phyloP scores from a whole-genome alignment of 148 eudicot species.

The Polygonum maritimum region DNA sequence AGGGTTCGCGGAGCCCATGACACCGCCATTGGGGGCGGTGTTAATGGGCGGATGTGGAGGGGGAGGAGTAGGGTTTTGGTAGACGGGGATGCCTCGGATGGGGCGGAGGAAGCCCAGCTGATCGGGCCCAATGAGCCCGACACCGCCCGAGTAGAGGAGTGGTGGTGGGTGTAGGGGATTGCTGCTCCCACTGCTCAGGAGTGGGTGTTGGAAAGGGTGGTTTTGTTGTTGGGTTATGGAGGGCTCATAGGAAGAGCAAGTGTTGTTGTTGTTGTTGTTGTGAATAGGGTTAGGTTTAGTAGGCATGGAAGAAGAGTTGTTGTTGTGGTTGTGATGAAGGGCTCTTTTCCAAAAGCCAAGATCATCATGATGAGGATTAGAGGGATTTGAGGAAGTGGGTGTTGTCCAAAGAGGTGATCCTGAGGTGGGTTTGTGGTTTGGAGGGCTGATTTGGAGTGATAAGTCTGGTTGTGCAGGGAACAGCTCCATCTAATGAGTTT shows the following conservation, averaged over 20 bases:
- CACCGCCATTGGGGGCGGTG: constrained; percentile 5
- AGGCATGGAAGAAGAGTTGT: background rate
- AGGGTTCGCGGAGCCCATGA: background rate
- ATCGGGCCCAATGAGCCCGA: constrained; percentile 16
- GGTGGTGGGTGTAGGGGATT: background rate
- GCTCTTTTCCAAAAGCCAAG: constrained; percentile 14
- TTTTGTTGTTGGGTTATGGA: constrained; percentile 4
- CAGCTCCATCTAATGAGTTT: constrained; percentile 46
- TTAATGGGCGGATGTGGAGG: background rate
- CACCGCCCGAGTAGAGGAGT: background rate
- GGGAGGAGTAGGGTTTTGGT: constrained; percentile 46
- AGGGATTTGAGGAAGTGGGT: constrained; percentile 9
- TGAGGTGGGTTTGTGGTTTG: constrained; percentile 43
- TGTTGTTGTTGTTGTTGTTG: background rate
- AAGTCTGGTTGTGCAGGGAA: constrained; percentile 97
- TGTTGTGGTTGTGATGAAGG: background rate
- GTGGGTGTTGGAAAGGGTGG: constrained; percentile 2
- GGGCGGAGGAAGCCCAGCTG: constrained; percentile 52
- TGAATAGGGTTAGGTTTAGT: background rate
- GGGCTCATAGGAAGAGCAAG: background rate
- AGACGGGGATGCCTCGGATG: constrained; percentile 83
- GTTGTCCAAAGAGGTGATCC: constrained; percentile 4
- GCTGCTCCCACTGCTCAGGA: background rate
- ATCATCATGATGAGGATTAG: background rate
- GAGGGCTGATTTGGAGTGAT: constrained; percentile 90